Evolutionary conservation across 306 rosid species (phyloP).

Genomic region (Prunus mongolica): DNA sequence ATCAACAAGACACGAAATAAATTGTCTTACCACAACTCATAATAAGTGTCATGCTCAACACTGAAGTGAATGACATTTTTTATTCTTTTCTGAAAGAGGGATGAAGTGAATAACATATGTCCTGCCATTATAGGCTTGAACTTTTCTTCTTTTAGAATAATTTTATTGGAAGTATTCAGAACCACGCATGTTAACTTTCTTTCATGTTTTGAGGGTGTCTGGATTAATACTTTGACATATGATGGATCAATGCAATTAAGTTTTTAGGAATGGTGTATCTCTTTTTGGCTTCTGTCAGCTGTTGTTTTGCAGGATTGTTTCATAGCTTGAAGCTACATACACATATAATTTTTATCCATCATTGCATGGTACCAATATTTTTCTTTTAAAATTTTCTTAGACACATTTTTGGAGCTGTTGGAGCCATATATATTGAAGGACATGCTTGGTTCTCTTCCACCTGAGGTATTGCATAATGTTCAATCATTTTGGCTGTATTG

Average conservation of each 20-base stretch:
- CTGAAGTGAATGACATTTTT: not conserved
- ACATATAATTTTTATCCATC: not conserved
- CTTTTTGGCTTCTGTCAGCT: conserved; percentile 3
- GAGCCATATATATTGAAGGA: conserved; percentile 95
- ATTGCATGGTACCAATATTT: conserved; percentile 4
- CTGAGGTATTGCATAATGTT: conserved; percentile 66
- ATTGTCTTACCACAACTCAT: not conserved
- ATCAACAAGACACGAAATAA: not conserved
- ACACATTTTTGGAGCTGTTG: conserved; percentile 94
- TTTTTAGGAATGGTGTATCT: conserved; percentile 9
- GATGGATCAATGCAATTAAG: conserved; percentile 8
- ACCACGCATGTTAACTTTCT: not conserved
- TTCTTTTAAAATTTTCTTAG: conserved; percentile 33
- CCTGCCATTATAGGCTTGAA: not conserved
- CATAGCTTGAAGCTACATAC: not conserved
- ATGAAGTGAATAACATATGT: not conserved
- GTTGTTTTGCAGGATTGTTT: conserved; percentile 2
- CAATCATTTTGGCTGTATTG: conserved; percentile 23
- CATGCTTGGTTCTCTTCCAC: conserved; percentile 98
- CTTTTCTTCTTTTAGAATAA: not conserved
- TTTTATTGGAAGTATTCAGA: not conserved
- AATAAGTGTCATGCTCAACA: not conserved
- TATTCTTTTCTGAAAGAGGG: not conserved
- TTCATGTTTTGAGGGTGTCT: conserved; percentile 8
- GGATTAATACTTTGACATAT: conserved; percentile 10